A percentile compares a stretch with the other conserved stretches of the same genome.
Evolutionary conservation across 371 early-diverging fungal species (phyloP).

Genomic region (Mortierella sp.): DNA sequence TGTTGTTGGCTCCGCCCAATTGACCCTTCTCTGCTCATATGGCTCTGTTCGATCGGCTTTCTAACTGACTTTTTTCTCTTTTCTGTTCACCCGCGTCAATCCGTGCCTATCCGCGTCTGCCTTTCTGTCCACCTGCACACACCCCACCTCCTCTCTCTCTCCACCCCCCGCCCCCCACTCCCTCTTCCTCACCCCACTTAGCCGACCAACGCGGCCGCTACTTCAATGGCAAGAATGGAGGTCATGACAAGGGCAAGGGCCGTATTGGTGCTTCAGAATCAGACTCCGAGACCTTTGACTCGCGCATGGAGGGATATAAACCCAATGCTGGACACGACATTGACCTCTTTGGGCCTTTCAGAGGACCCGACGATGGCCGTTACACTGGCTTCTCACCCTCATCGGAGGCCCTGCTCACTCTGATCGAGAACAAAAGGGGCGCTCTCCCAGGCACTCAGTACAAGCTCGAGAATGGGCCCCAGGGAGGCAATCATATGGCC

Average conservation of each 20-base stretch:
- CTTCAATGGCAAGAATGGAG: constrained; percentile 10
- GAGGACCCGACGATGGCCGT: constrained; percentile 71
- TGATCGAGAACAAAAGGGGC: constrained; percentile 74
- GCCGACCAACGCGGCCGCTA: constrained; percentile 5
- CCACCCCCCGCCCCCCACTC: background rate
- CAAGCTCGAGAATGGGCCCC: constrained; percentile 8
- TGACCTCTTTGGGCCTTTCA: constrained; percentile 67
- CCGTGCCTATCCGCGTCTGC: background rate
- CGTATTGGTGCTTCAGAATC: constrained; percentile 51
- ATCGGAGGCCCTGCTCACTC: constrained; percentile 74
- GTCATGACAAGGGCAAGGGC: constrained; percentile 18
- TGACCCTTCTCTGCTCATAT: too few relatives aligned
- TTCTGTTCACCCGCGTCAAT: background rate
- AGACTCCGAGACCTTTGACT: constrained; percentile 64
- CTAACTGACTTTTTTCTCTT: too few relatives aligned
- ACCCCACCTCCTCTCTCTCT: too few relatives aligned
- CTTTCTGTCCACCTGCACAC: background rate
- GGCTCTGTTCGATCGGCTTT: too few relatives aligned
- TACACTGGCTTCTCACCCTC: constrained; percentile 79
- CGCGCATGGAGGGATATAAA: constrained; percentile 54
- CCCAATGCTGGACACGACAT: constrained; percentile 55
- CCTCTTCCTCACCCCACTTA: background rate
- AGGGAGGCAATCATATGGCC: background rate
- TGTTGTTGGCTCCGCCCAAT: too few relatives aligned
- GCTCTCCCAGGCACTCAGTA: constrained; percentile 34